phyloP scores from a whole-genome alignment of 257 asterid species.

The Coffea eugenioides region DNA sequence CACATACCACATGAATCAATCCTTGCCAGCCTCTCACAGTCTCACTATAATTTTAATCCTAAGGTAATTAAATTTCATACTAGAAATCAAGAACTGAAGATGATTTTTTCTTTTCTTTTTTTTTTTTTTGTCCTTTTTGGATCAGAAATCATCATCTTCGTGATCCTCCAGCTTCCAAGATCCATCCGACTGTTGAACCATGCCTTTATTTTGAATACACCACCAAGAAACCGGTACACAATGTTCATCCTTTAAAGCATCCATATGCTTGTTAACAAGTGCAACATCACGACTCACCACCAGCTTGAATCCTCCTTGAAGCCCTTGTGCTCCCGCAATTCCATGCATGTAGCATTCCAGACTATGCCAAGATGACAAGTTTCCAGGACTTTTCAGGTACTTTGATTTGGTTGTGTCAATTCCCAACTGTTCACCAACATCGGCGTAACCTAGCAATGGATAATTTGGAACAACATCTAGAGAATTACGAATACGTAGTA shows the following conservation, averaged over 20 bases:
- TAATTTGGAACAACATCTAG: conserved; percentile 55
- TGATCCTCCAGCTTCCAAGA: conserved; percentile 66
- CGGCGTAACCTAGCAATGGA: conserved; percentile 48
- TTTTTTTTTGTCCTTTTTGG: background rate
- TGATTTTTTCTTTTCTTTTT: no score
- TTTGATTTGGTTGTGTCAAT: conserved; percentile 55
- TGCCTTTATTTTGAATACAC: conserved; percentile 60
- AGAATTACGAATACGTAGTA: conserved; percentile 48
- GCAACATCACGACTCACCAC: conserved; percentile 54
- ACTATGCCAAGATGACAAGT: conserved; percentile 43
- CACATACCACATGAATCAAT: no score
- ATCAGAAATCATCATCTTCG: conserved; percentile 25
- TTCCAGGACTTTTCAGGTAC: conserved; percentile 56
- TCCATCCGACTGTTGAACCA: conserved; percentile 81
- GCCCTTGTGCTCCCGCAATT: conserved; percentile 68
- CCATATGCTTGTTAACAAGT: conserved; percentile 52
- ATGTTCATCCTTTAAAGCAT: conserved; percentile 49
- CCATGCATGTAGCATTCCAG: conserved; percentile 77
- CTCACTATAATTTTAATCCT: no score
- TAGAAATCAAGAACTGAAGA: background rate
- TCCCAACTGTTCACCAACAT: conserved; percentile 59
- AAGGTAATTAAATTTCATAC: no score
- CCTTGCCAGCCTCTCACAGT: no score
- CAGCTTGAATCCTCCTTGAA: conserved; percentile 47
- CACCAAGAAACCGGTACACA: conserved; percentile 66